Conservation (phyloP, 2,329 filamentous ascomycete genomes). For the Aspergillus bombycis region DNA sequence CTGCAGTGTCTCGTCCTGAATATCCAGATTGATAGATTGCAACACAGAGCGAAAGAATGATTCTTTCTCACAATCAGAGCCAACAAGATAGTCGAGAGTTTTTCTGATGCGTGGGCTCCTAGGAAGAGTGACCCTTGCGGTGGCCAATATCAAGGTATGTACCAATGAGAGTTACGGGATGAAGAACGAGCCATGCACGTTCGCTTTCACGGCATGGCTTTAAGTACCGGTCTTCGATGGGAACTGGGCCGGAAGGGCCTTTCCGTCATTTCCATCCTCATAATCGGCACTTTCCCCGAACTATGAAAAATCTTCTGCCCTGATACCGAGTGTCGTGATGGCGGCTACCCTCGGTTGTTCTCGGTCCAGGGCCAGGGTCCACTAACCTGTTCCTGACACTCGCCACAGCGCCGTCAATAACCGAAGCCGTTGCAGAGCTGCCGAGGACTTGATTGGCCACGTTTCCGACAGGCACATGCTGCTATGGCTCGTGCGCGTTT, state of each 20-base stretch:
- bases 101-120: too few relatives aligned
- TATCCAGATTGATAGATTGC: too few relatives aligned
- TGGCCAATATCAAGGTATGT: neutral
- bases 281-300: neutral
- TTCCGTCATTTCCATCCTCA: neutral
- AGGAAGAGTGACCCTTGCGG: neutral
- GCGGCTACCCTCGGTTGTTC: neutral
- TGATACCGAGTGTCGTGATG: neutral
- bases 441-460: neutral
- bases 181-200: neutral
- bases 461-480: neutral
- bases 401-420: constrained; percentile 7
- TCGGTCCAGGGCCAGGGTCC: neutral
- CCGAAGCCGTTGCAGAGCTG: neutral
- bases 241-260: neutral
- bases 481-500: constrained; percentile 3
- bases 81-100: too few relatives aligned
- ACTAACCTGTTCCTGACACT: neutral
- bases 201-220: neutral
- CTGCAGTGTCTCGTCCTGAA: too few relatives aligned
- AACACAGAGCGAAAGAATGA: too few relatives aligned
- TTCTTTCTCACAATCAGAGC: too few relatives aligned
- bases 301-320: constrained; percentile 2
- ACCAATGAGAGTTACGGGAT: neutral
- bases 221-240: neutral